Percentiles rank a stretch among this genome's conserved stretches.
Conservation (phyloP, 306 rosid species). For the Boehmeria nivea region DNA sequence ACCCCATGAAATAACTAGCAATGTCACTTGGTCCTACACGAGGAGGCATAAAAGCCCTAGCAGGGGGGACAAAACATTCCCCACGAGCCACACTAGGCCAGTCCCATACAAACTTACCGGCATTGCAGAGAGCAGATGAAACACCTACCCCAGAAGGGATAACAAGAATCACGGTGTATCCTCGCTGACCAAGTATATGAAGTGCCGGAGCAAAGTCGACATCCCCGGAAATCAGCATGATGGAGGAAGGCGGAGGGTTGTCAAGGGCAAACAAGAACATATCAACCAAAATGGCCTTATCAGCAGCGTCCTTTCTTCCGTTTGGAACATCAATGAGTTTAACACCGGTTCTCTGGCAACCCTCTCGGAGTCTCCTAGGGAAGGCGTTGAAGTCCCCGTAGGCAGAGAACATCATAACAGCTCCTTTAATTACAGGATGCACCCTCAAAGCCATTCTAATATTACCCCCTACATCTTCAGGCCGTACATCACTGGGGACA, state of each 20-base stretch:
- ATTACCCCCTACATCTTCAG: constrained; percentile 91
- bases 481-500: constrained; percentile 90
- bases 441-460: constrained; percentile 92
- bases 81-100: constrained; percentile 96
- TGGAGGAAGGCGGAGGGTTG: constrained; percentile 93
- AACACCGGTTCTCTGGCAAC: constrained; percentile 97
- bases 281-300: constrained; percentile 94
- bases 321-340: constrained; percentile 91
- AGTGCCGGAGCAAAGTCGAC: constrained; percentile 95
- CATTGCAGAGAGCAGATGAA: constrained; percentile 90
- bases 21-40: constrained; percentile 48
- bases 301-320: constrained; percentile 98
- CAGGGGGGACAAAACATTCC: constrained; percentile 73
- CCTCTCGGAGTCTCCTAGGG: constrained; percentile 87
- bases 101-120: constrained; percentile 98
- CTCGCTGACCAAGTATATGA: constrained; percentile 95
- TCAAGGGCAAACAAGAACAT: constrained; percentile 98
- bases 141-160: constrained; percentile 87
- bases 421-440: constrained; percentile 85
- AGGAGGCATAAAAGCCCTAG: constrained; percentile 47
- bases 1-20: constrained; percentile 63
- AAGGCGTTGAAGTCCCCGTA: constrained; percentile 93
- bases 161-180: constrained; percentile 83
- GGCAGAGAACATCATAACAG: constrained; percentile 77
- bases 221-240: constrained; percentile 92